Base-by-base conservation (phyloP, 352 stramenopile species). In the Phytophthora macrochlamydospora region DNA sequence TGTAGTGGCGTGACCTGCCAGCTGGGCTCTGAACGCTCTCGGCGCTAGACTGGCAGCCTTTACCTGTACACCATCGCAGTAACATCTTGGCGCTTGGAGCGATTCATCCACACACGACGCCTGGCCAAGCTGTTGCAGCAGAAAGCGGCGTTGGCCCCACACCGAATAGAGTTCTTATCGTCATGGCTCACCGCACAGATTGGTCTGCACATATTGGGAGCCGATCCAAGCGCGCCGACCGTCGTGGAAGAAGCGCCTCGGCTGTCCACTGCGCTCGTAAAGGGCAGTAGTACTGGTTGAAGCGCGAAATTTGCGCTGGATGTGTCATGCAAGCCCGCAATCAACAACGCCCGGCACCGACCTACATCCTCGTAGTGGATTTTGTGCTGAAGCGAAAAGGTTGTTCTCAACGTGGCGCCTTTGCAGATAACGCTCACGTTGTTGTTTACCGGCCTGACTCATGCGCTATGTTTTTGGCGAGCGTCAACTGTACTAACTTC, bases 21-120 rank as follows among this genome's bases (percentile, higher is more conserved):
- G 66, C 43, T 70, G 66, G 37, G 4, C 61, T 67, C 62, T 49
- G 67, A 31, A 67, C 56, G 32, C 56, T 50, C 3, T 32, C 54
- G 44, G 50, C 58, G 18, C 32, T 12, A 24, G 44, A 57, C 46
- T 29, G 30, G 45, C 49, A n/a, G 35, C 46, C 48, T 71, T 64
- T 70, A 73, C 63, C 30, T 52, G 29, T n/a, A 50, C 45, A 35
- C 51, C 32, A 8, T 31, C 55, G 51, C 9, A 60, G 54, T 55
- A 66, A 57, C 56, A 65, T 62, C 37, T 58, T 65, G 55, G 13
- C 18, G 18, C 18, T 24, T 24, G 18, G 18, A 24, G 18, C 18
- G 18, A 24, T 24, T 24, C 42, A 48, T 48, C 4, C n/a, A 48
- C 12, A 7, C 42, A n/a, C n/a, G 42, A 29, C 42, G 18, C 42